phyloP scores from a whole-genome alignment of 768 basidiomycete species.

The Exidia glandulosa region DNA sequence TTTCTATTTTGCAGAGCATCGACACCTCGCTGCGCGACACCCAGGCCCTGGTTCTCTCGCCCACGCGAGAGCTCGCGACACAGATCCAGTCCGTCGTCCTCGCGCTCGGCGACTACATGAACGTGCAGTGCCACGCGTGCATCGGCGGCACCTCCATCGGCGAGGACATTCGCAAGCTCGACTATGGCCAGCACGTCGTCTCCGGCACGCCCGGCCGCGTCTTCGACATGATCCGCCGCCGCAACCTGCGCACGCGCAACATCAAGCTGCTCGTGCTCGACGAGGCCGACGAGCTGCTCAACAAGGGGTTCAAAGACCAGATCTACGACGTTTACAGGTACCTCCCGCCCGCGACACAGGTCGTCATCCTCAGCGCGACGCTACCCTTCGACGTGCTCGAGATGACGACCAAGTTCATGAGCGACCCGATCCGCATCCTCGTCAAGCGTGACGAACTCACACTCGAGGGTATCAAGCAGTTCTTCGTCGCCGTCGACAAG shows the following conservation, averaged over 20 bases:
- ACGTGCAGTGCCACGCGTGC: slow-evolving; percentile 96
- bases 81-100: slow-evolving; percentile 97
- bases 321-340: slow-evolving; percentile 99
- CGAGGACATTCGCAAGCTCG: slow-evolving; percentile 93
- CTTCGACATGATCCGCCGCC: slow-evolving; percentile 96
- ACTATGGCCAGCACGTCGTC: slow-evolving; percentile 95
- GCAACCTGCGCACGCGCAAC: slow-evolving; percentile 85
- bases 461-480: slow-evolving; percentile 91
- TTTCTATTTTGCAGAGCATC: slow-evolving; percentile 96
- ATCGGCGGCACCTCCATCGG: slow-evolving; percentile 96
- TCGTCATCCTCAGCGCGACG: slow-evolving; percentile 91
- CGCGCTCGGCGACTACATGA: slow-evolving; percentile 97
- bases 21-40: slow-evolving; percentile 90
- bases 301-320: slow-evolving; percentile 98
- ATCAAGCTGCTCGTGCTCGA: slow-evolving; percentile 97
- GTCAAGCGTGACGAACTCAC: slow-evolving; percentile 99
- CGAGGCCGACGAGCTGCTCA: slow-evolving; percentile 91
- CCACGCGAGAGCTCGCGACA: slow-evolving; percentile 97
- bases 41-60: slow-evolving; percentile 91
- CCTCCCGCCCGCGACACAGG: slow-evolving; percentile 93
- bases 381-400: slow-evolving; percentile 94
- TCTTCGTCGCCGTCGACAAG: slow-evolving; percentile 97
- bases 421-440: slow-evolving; percentile 93
- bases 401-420: slow-evolving; percentile 99
- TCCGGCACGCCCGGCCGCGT: slow-evolving; percentile 97